Evolutionary conservation across 2,329 filamentous ascomycete species (phyloP).

Genomic region (Pseudocercospora eumusae): DNA sequence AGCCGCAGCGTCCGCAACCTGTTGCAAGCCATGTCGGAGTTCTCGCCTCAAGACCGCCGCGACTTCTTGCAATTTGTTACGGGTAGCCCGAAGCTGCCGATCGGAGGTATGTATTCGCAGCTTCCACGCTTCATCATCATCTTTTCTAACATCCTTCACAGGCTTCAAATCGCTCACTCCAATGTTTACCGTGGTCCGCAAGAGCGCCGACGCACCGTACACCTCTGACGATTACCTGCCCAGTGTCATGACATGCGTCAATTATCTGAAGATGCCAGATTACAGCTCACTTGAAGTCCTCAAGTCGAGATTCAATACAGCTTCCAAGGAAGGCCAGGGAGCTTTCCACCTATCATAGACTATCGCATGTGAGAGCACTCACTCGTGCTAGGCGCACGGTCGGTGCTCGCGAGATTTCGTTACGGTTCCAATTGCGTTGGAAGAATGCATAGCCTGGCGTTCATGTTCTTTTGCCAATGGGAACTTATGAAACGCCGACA

Average conservation of each 20-base stretch:
- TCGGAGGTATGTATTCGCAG: conserved; percentile 71
- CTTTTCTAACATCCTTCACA: conserved; percentile 44
- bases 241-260: conserved; percentile 99
- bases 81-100: conserved; percentile 95
- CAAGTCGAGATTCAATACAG: conserved; percentile 74
- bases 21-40: conserved; percentile 90
- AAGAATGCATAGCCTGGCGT: conserved; percentile 12
- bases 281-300: conserved; percentile 80
- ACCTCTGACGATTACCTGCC: conserved; percentile 97
- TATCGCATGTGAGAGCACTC: background rate
- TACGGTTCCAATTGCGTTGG: conserved; percentile 8
- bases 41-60: conserved; percentile 71
- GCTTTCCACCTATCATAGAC: conserved; percentile 76
- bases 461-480: background rate
- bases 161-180: conserved; percentile 96
- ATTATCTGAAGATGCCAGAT: conserved; percentile 96
- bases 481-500: conserved; percentile 4
- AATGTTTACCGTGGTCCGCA: conserved; percentile 99
- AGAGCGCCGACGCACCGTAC: conserved; percentile 93
- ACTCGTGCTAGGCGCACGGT: background rate
- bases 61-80: conserved; percentile 98
- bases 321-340: conserved; percentile 92
- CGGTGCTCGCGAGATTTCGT: background rate
- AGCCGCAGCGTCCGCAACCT: conserved; percentile 93
- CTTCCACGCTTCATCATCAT: conserved; percentile 11